These are phyloP conservation scores for Henckelia pumila DNA, from an alignment of 257 asterid species.

Conservation along the genomic window DNA sequence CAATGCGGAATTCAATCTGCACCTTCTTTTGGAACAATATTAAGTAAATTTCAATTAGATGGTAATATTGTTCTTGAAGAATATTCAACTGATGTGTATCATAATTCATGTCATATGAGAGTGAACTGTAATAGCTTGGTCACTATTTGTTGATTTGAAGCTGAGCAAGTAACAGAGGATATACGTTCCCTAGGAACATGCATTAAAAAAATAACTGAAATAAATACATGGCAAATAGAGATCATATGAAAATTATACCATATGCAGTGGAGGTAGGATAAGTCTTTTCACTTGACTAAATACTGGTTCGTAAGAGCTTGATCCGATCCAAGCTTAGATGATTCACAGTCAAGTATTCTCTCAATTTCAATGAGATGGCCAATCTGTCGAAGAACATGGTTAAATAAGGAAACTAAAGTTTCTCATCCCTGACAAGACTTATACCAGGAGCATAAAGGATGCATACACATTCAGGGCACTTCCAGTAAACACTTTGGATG, in stretches of 20 bases:
- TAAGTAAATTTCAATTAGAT: slow-evolving; percentile 15
- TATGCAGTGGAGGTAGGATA: slow-evolving; percentile 93
- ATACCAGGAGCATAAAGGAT: too few relatives aligned
- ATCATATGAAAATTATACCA: too few relatives aligned
- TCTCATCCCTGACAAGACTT: slow-evolving; percentile 13
- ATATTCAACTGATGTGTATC: slow-evolving; percentile 3
- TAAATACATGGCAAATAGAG: too few relatives aligned
- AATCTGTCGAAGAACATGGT: slow-evolving; percentile 47
- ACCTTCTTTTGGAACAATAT: slow-evolving; percentile 21
- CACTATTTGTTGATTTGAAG: slow-evolving; percentile 25
- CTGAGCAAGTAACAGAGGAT: too few relatives aligned
- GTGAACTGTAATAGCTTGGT: slow-evolving; percentile 20
- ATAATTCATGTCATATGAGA: background rate
- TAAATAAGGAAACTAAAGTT: slow-evolving; percentile 18
- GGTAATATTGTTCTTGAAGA: slow-evolving; percentile 15
- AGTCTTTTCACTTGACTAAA: slow-evolving; percentile 93
- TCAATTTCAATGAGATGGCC: slow-evolving; percentile 84
- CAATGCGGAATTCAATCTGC: slow-evolving; percentile 17
- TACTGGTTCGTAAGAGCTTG: slow-evolving; percentile 85
- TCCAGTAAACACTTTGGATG: slow-evolving; percentile 89
- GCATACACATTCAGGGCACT: slow-evolving; percentile 94
- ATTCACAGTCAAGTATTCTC: slow-evolving; percentile 85
- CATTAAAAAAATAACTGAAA: too few relatives aligned
- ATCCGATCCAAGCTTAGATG: slow-evolving; percentile 62
- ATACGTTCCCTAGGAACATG: too few relatives aligned